These are phyloP conservation scores for Edaphochlamys debaryana DNA, from an alignment of 139 green algal genomes.

Conservation along the genomic window DNA sequence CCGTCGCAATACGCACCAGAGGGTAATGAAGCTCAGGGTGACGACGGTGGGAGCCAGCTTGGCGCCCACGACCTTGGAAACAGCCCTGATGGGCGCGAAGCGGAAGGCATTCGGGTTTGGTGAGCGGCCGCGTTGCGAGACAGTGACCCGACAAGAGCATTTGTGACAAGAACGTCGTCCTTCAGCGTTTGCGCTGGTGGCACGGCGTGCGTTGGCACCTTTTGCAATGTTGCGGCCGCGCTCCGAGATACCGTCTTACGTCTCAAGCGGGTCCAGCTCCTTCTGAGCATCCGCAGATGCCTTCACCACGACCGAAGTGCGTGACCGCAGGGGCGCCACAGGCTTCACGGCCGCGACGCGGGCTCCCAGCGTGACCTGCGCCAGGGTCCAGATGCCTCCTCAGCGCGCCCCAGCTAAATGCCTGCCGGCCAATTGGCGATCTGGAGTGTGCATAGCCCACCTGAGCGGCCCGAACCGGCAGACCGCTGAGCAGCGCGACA, in stretches of 20 bases:
- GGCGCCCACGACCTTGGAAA: conserved; percentile 77
- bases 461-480: conserved; percentile 28
- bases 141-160: background rate
- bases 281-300: conserved; percentile 36
- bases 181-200: background rate
- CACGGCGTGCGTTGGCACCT: background rate
- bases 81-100: conserved; percentile 52
- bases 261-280: conserved; percentile 66
- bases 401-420: background rate
- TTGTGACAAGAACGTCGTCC: background rate
- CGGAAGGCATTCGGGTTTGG: background rate
- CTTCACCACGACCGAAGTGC: background rate
- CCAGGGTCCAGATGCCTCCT: background rate
- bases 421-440: background rate
- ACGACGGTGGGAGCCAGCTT: conserved; percentile 75
- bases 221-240: background rate
- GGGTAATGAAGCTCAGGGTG: conserved; percentile 80
- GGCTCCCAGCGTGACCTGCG: conserved; percentile 16
- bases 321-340: background rate
- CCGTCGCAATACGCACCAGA: conserved; percentile 81
- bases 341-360: background rate
- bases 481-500: conserved; percentile 13
- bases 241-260: conserved; percentile 40
- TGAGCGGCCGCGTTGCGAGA: background rate
- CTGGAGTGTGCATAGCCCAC: background rate